These are phyloP conservation scores for Quercus parvula DNA, from an alignment of 306 rosid genomes.

Conservation along the genomic window DNA sequence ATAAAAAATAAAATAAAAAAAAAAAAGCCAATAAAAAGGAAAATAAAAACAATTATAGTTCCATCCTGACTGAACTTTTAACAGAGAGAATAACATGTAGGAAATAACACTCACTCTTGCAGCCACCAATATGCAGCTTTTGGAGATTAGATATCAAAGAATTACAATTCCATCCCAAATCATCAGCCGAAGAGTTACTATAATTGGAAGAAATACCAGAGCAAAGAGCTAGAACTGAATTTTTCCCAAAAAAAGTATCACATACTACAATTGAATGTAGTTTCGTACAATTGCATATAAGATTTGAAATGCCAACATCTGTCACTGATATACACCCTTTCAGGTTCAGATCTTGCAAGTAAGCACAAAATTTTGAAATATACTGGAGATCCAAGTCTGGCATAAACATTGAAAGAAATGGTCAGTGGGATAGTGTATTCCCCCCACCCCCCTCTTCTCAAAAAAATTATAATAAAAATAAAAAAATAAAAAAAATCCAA, in stretches of 20 bases:
- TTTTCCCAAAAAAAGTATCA: conserved; percentile 67
- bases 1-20: background rate
- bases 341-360: conserved; percentile 59
- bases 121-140: conserved; percentile 69
- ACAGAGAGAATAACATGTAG: conserved; percentile 12
- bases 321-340: conserved; percentile 69
- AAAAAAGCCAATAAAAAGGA: conserved; percentile 3
- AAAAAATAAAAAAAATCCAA: background rate
- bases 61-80: conserved; percentile 8
- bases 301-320: conserved; percentile 63
- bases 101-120: conserved; percentile 52
- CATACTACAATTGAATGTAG: conserved; percentile 58
- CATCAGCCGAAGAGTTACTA: conserved; percentile 24
- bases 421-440: background rate
- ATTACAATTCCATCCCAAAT: conserved; percentile 26
- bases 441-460: background rate
- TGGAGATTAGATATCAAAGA: conserved; percentile 57
- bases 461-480: background rate
- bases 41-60: background rate
- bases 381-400: conserved; percentile 60
- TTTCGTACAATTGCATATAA: conserved; percentile 42
- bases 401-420: conserved; percentile 11
- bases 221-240: conserved; percentile 64
- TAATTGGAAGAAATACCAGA: conserved; percentile 37
- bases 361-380: conserved; percentile 53